Conservation (phyloP, 2,329 filamentous ascomycete species). For the Ophiocordyceps camponoti-leonardi region DNA sequence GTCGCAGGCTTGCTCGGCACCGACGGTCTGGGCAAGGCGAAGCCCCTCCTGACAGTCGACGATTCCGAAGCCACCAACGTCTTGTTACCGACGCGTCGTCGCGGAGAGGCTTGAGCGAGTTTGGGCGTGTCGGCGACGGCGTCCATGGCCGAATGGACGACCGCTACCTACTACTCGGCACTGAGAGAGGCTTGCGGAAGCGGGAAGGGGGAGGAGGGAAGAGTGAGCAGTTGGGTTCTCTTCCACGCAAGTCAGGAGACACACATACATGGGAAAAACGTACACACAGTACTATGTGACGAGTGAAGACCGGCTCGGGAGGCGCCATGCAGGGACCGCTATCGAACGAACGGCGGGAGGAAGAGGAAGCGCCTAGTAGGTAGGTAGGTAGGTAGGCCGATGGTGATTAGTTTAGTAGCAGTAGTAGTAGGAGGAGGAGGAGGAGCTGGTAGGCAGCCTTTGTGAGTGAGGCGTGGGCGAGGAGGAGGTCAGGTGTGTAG, state of each 20-base stretch:
- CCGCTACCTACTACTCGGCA: slow-evolving; percentile 2
- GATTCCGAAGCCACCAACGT: not conserved
- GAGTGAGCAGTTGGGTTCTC: not conserved
- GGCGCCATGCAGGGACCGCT: not conserved
- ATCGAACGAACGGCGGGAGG: not conserved
- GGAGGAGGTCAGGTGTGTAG: too few species aligned
- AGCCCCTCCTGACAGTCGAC: slow-evolving; percentile 2
- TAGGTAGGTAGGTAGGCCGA: too few species aligned
- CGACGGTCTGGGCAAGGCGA: slow-evolving; percentile 2
- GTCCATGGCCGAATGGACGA: slow-evolving; percentile 6
- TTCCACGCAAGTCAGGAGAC: not conserved
- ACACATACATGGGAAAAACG: not conserved
- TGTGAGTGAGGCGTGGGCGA: too few species aligned
- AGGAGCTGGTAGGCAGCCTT: too few species aligned
- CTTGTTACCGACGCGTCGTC: slow-evolving; percentile 1
- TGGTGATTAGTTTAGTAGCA: too few species aligned
- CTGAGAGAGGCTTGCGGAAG: not conserved
- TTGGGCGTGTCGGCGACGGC: slow-evolving; percentile 1
- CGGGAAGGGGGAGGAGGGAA: not conserved
- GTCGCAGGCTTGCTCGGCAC: slow-evolving; percentile 1
- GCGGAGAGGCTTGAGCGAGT: slow-evolving; percentile 2
- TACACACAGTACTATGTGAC: not conserved
- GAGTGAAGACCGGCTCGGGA: not conserved
- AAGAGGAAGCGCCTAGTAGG: too few species aligned
- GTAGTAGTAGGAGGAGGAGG: too few species aligned